Evolutionary conservation across 805 yeast species (phyloP), one percentile per base, ranked within the genome.

Genomic region (Torulaspora delbrueckii): DNA sequence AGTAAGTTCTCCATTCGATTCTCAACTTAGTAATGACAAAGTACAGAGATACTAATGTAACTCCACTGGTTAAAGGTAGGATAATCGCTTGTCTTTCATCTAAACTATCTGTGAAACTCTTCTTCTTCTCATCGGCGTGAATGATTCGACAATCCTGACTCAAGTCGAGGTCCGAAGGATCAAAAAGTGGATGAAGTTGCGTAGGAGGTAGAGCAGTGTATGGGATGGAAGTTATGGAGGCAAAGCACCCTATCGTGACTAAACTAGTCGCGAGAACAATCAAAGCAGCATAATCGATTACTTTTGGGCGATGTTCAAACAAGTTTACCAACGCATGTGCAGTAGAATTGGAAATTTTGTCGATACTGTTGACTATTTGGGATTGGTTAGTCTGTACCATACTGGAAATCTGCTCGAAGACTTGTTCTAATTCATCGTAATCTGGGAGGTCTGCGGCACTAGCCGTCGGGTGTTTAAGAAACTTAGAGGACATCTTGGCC

Each of bases 21-120:
- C 47, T 38, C 26, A 52, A 40, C 37, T 47, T 50, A 4, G 48
- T 42, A 16, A 60, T n/a, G 54, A 56, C 14, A 51, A 42, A 6
- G 45, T 54, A 54, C n/a, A 54, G 40, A 4, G 51, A 34, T 27
- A 52, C 26, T 28, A 54, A 37, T 4, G 51, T 42, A 13, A 51
- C 12, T 27, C 74, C 73, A 4, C 77, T 75, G 5, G 70, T 10
- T 4, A 79, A 45, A 0, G 84, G 84, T 57, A 77, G 54, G 3
- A 62, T 13, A 4, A 70, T 32, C 0, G 75, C 81, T 37, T 59
- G 66, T 40, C 54, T 60, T 16, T 57, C 65, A 39, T 48, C 51
- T 18, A 57, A 23, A 9, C 37, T 31, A 7, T 45, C 37, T 24
- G 44, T 43, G 12, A 44, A 37, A 30, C 44, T 40, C 28, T 48